These are phyloP conservation scores for Oemleria cerasiformis DNA, from an alignment of 306 rosid genomes.

Conservation along the genomic window DNA sequence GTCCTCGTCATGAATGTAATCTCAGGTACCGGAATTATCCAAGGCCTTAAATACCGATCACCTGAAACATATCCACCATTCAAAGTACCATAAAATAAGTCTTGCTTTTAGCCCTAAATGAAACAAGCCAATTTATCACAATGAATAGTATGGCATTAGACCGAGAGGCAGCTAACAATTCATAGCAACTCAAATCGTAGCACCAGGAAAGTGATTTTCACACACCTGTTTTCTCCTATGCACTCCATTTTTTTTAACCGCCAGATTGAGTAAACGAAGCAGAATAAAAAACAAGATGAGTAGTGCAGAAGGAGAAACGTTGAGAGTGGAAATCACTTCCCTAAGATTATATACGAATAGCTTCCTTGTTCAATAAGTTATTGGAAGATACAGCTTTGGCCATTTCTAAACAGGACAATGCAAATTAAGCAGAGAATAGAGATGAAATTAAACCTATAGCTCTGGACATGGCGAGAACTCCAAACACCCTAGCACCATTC, in stretches of 20 bases:
- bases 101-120: not conserved
- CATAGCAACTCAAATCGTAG: too few species aligned
- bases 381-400: constrained; percentile 2
- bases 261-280: not conserved
- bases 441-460: constrained; percentile 72
- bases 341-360: not conserved
- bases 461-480: constrained; percentile 76
- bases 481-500: constrained; percentile 89
- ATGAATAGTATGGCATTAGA: not conserved
- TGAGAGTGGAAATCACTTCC: too few species aligned
- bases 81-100: not conserved
- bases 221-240: too few species aligned
- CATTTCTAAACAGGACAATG: constrained; percentile 18
- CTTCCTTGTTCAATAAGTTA: not conserved
- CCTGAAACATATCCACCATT: constrained; percentile 44
- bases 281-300: too few species aligned
- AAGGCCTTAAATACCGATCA: constrained; percentile 73
- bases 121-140: not conserved
- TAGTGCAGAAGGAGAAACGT: too few species aligned
- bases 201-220: too few species aligned
- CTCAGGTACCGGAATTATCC: constrained; percentile 88
- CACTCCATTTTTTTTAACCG: not conserved
- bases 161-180: too few species aligned
- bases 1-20: constrained; percentile 57
- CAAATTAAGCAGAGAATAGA: constrained; percentile 28